Conservation (phyloP, 768 basidiomycete species). For the Mycena sanguinolenta region DNA sequence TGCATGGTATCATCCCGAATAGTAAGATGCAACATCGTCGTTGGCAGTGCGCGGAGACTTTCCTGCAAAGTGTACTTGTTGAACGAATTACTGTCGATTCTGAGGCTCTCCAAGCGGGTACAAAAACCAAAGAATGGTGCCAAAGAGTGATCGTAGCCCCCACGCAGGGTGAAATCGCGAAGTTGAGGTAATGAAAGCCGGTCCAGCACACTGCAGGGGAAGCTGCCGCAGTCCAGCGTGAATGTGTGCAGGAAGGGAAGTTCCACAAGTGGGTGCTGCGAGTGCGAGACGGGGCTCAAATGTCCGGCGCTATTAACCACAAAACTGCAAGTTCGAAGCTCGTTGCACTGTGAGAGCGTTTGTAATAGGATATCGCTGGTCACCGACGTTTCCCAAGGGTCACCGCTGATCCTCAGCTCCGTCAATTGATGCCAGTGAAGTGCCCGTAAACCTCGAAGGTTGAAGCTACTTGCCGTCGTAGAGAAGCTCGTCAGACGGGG, state of each 20-base stretch:
- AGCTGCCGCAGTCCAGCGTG: background rate
- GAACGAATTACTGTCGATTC: background rate
- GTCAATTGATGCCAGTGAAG: slow-evolving; percentile 1
- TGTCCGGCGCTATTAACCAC: background rate
- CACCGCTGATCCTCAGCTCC: background rate
- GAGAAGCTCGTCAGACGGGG: background rate
- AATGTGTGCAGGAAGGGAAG: slow-evolving; percentile 3
- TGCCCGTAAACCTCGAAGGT: background rate
- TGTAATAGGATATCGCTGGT: background rate
- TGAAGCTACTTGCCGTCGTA: background rate
- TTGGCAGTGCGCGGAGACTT: background rate
- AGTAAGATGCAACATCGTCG: background rate
- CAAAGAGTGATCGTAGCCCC: background rate
- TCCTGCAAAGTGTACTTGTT: background rate
- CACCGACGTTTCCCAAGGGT: background rate
- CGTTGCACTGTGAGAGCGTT: background rate
- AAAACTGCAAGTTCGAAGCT: background rate
- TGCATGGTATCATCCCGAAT: background rate
- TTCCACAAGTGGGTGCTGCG: background rate
- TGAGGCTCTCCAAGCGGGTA: background rate
- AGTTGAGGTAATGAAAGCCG: background rate
- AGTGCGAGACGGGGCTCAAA: background rate
- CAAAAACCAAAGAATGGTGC: background rate
- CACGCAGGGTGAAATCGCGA: background rate
- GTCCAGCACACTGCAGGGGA: background rate